phyloP scores from a whole-genome alignment of 208 protist species.

The Polymyxa betae region DNA sequence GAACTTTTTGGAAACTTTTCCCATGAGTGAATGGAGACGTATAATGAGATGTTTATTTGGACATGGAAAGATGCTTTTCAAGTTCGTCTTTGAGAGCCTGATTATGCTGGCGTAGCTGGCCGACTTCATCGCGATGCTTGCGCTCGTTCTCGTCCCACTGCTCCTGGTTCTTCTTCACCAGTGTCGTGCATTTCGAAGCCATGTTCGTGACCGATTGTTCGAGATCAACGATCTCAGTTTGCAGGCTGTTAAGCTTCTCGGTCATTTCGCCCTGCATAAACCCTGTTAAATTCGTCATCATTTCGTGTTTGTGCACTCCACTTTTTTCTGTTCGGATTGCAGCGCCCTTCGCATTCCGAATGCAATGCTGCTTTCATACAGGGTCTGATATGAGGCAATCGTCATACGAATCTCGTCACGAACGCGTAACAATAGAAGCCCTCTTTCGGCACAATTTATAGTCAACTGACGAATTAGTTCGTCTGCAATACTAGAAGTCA shows the following conservation, averaged over 20 bases:
- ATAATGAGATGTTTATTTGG: slow-evolving; percentile 62
- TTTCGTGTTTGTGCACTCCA: neutral
- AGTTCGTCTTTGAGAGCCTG: slow-evolving; percentile 86
- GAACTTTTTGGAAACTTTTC: neutral
- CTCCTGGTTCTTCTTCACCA: slow-evolving; percentile 80
- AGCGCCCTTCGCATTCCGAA: slow-evolving; percentile 95
- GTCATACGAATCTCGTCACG: slow-evolving; percentile 91
- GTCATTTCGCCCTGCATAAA: slow-evolving; percentile 83
- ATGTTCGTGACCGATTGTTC: slow-evolving; percentile 81
- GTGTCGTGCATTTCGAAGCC: slow-evolving; percentile 85
- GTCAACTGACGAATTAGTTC: slow-evolving; percentile 95
- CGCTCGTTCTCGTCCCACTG: slow-evolving; percentile 82
- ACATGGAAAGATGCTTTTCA: slow-evolving; percentile 66
- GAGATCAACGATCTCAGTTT: slow-evolving; percentile 89
- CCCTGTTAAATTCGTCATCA: neutral
- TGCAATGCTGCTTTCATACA: slow-evolving; percentile 81
- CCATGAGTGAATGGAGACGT: neutral
- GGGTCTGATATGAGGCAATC: slow-evolving; percentile 79
- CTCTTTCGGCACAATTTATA: slow-evolving; percentile 93
- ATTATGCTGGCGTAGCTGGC: slow-evolving; percentile 87
- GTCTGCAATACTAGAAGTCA: slow-evolving; percentile 67
- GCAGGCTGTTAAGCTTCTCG: slow-evolving; percentile 83
- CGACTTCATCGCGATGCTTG: slow-evolving; percentile 88
- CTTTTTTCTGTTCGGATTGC: slow-evolving; percentile 91
- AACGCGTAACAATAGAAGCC: slow-evolving; percentile 92